phyloP scores from a whole-genome alignment of 208 protist genomes.

The Trypanosoma mega region DNA sequence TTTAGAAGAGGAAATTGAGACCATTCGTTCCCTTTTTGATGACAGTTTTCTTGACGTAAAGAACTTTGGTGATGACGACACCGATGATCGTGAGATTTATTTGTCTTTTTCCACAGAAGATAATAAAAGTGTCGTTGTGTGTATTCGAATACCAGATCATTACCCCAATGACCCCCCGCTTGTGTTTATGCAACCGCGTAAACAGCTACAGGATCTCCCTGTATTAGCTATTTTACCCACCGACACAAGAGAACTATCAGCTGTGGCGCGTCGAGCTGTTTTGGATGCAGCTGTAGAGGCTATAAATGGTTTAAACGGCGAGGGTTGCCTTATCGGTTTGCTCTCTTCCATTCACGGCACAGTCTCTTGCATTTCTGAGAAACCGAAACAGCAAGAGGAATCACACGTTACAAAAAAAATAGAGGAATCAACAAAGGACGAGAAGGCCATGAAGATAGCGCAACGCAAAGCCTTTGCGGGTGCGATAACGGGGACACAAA shows the following conservation, averaged over 20 bases:
- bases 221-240: constrained; percentile 37
- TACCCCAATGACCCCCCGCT: constrained; percentile 78
- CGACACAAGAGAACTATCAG: constrained; percentile 66
- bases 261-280: constrained; percentile 46
- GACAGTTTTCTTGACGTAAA: constrained; percentile 60
- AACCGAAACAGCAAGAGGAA: not conserved
- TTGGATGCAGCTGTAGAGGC: constrained; percentile 72
- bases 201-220: constrained; percentile 17
- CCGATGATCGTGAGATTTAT: constrained; percentile 56
- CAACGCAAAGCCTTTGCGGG: constrained; percentile 73
- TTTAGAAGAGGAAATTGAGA: constrained; percentile 69
- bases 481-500: constrained; percentile 41
- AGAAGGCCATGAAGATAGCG: constrained; percentile 33
- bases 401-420: not conserved
- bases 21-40: constrained; percentile 57
- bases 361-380: constrained; percentile 32
- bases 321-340: constrained; percentile 68
- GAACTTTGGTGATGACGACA: constrained; percentile 60
- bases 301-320: constrained; percentile 62
- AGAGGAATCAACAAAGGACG: not conserved
- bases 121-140: constrained; percentile 47
- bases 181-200: constrained; percentile 56
- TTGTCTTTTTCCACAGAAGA: constrained; percentile 62
- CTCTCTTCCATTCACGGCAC: constrained; percentile 63
- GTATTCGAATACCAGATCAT: constrained; percentile 66